These are phyloP conservation scores for Pneumocystis oryctolagi DNA, from an alignment of 1,139 yeast species.

Conservation along the genomic window DNA sequence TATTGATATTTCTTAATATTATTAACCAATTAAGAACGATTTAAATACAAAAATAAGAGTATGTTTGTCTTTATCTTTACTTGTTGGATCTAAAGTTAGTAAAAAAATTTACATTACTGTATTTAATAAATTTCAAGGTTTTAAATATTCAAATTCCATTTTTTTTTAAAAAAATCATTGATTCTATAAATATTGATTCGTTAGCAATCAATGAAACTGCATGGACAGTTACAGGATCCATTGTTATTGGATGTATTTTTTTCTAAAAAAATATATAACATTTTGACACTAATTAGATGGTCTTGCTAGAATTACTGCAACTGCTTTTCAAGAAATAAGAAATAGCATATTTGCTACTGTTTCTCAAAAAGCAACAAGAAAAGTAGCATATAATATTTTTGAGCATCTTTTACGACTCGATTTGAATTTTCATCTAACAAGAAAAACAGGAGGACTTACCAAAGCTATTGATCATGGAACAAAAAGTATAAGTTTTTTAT, in stretches of 20 bases:
- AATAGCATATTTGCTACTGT: slow-evolving; percentile 93
- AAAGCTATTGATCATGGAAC: slow-evolving; percentile 97
- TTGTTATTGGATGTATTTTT: slow-evolving; percentile 42
- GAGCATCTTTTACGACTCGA: slow-evolving; percentile 70
- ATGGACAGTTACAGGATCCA: slow-evolving; percentile 50
- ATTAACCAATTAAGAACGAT: slow-evolving; percentile 32
- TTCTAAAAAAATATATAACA: background rate
- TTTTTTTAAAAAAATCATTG: slow-evolving; percentile 76
- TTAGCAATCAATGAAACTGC: slow-evolving; percentile 41
- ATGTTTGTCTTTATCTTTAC: slow-evolving; percentile 50
- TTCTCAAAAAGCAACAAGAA: slow-evolving; percentile 84
- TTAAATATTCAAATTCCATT: slow-evolving; percentile 93
- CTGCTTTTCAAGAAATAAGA: slow-evolving; percentile 79
- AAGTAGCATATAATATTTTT: slow-evolving; percentile 81
- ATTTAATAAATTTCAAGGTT: slow-evolving; percentile 20
- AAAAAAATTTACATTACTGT: background rate
- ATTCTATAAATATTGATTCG: slow-evolving; percentile 89
- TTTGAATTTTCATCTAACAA: slow-evolving; percentile 71
- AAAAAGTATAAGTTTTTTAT: slow-evolving; percentile 84
- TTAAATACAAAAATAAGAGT: slow-evolving; percentile 61
- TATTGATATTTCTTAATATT: background rate
- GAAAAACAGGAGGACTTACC: slow-evolving; percentile 92
- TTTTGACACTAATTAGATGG: slow-evolving; percentile 38
- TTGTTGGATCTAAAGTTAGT: slow-evolving; percentile 54
- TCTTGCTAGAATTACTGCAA: slow-evolving; percentile 86